Conservation (phyloP, 345 rosid species). For the Erysimum cheiranthoides region DNA sequence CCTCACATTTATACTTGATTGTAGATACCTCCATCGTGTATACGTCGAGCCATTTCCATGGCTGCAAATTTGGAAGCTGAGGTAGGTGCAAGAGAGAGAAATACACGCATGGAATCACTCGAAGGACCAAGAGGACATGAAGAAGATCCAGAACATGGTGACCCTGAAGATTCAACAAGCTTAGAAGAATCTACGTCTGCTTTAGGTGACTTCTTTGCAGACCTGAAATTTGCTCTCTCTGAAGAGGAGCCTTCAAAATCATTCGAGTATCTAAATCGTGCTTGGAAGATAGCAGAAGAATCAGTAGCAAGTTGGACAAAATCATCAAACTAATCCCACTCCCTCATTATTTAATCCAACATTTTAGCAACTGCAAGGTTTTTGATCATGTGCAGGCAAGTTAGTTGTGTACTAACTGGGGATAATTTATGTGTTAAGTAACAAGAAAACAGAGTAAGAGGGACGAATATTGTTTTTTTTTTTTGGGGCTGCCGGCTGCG, state of each 20-base stretch:
- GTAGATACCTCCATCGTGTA: constrained; percentile 84
- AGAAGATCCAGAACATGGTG: constrained; percentile 21
- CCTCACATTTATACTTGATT: constrained; percentile 22
- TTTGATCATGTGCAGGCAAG: neutral
- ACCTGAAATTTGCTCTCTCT: constrained; percentile 51
- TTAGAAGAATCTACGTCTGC: constrained; percentile 41
- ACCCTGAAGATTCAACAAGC: constrained; percentile 28
- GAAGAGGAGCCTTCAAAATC: constrained; percentile 49
- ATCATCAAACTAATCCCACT: constrained; percentile 5
- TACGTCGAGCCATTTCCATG: constrained; percentile 66
- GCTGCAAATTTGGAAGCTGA: constrained; percentile 72
- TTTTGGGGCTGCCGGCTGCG: too few relatives aligned
- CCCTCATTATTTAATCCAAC: neutral
- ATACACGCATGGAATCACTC: constrained; percentile 25
- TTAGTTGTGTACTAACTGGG: neutral
- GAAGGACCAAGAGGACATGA: constrained; percentile 37
- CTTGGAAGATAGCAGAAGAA: constrained; percentile 58
- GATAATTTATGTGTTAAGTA: constrained; percentile 3
- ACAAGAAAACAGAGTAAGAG: neutral
- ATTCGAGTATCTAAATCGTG: constrained; percentile 51
- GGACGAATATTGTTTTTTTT: neutral
- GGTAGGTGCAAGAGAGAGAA: constrained; percentile 52
- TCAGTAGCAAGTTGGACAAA: constrained; percentile 36
- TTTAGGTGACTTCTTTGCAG: constrained; percentile 53
- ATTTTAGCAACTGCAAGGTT: neutral